Conservation (phyloP, 148 eudicot species). For the Arbutus unedo region DNA sequence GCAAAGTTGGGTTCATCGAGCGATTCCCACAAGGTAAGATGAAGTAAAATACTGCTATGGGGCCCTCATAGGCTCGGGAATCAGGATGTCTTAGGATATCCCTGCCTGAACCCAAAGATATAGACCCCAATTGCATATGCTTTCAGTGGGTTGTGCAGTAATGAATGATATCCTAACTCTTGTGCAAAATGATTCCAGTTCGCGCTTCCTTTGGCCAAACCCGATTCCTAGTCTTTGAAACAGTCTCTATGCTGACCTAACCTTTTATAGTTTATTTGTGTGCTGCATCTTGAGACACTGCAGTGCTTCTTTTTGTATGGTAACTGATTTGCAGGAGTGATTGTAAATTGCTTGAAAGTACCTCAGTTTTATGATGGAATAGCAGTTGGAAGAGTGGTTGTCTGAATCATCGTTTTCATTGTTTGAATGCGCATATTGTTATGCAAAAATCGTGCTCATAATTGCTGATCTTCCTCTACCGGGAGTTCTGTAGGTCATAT, state of each 20-base stretch:
- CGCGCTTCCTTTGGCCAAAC: background rate
- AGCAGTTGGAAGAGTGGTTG: background rate
- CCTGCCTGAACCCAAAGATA: background rate
- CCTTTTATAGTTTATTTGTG: background rate
- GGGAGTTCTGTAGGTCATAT: background rate
- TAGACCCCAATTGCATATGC: background rate
- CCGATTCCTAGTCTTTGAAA: background rate
- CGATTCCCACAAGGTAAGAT: conserved; percentile 21
- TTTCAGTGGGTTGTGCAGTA: background rate
- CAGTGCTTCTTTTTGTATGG: background rate
- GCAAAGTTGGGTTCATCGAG: conserved; percentile 18
- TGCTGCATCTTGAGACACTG: background rate
- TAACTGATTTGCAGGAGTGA: conserved; percentile 13
- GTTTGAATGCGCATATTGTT: background rate
- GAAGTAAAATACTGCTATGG: background rate
- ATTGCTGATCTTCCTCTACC: background rate
- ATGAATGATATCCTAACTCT: background rate
- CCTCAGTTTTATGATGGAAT: background rate
- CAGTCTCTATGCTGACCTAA: background rate
- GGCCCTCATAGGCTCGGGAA: background rate
- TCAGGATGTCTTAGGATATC: background rate
- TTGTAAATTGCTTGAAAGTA: conserved; percentile 2
- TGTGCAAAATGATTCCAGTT: background rate
- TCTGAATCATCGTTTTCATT: background rate
- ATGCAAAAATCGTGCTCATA: background rate